Base-by-base conservation (phyloP, 2,329 filamentous ascomycete species). In the Penicillium decumbens region DNA sequence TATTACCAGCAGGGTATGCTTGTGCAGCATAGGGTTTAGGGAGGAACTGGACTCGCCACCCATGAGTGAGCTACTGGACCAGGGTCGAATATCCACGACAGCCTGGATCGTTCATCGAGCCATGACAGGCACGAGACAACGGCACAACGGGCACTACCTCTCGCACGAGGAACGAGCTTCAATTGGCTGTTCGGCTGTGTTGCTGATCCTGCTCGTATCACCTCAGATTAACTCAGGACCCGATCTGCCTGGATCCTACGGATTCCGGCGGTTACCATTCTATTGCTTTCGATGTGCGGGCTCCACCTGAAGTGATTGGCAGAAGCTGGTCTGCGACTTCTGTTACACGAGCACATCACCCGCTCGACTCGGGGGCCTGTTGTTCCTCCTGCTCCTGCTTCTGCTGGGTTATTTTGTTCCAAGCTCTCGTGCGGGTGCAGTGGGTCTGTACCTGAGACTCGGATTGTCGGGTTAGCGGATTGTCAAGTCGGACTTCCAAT, bases 11-110 rank as follows among this genome's bases (percentile, higher is more conserved):
- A 38, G 39, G 30, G 42, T 43, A 54, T 53, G 47, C 44, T 46
- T 51, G 27, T 42, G 47, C 53, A 39, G 43, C 48, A 53, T 38
- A 49, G 39, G 47, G 45, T 53, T 53, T 35, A 18, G 33, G 23
- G 39, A 29, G 30, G 50, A 42, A 37, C 37, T 20, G 42, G 28
- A 24, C 30, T 47, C 20, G 37, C 33, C 33, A 37, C 33, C 28
- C n/a, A n/a, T n/a, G n/a, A n/a, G n/a, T n/a, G n/a, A n/a, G n/a
- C n/a, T n/a, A 35, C 8, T 37, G 33, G 33, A 10, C 33, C 33
- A 5, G 32, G 12, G 13, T 20, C 8, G 7, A 20, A 37, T 10
- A 6, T 3, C 29, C 13, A 28, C 40, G 40, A 37, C n/a, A n/a
- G n/a, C n/a, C n/a, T n/a, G 13, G 37, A 39, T 25, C 37, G 25